Conservation (phyloP, 805 yeast genomes). For the Wickerhamiella occidentalis region DNA sequence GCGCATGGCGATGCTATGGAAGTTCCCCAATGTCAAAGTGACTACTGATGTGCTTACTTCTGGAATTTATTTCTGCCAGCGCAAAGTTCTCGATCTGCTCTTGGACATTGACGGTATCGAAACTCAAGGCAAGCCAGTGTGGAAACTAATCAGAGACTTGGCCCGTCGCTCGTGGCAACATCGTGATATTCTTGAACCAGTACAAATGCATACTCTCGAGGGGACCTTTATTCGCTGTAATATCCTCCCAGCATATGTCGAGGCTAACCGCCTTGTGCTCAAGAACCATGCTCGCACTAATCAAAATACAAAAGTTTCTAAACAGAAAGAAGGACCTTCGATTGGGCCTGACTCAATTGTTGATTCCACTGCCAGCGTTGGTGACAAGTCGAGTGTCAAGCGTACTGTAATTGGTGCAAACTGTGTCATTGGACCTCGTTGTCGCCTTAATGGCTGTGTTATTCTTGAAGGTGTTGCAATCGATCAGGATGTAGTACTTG, state of each 20-base stretch:
- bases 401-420: constrained; percentile 66
- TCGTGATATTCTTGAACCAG: constrained; percentile 41
- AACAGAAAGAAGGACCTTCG: constrained; percentile 40
- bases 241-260: constrained; percentile 71
- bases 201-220: constrained; percentile 64
- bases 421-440: constrained; percentile 71
- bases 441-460: constrained; percentile 79
- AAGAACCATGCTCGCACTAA: constrained; percentile 38
- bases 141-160: constrained; percentile 57
- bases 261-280: constrained; percentile 72
- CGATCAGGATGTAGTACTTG: constrained; percentile 60
- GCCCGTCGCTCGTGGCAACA: constrained; percentile 92
- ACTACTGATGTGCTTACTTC: constrained; percentile 68
- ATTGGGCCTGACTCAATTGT: constrained; percentile 80
- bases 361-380: constrained; percentile 54
- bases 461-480: constrained; percentile 56
- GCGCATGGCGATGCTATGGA: constrained; percentile 84
- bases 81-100: constrained; percentile 42
- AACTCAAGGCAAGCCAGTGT: constrained; percentile 17
- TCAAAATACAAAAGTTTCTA: constrained; percentile 21
- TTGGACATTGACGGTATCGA: constrained; percentile 24
- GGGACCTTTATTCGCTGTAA: constrained; percentile 50
- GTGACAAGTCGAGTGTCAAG: constrained; percentile 78
- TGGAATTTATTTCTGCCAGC: constrained; percentile 53
- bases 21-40: constrained; percentile 63